Conservation (phyloP, 176 grass and related monocot species). For the Bothriochloa decipiens region DNA sequence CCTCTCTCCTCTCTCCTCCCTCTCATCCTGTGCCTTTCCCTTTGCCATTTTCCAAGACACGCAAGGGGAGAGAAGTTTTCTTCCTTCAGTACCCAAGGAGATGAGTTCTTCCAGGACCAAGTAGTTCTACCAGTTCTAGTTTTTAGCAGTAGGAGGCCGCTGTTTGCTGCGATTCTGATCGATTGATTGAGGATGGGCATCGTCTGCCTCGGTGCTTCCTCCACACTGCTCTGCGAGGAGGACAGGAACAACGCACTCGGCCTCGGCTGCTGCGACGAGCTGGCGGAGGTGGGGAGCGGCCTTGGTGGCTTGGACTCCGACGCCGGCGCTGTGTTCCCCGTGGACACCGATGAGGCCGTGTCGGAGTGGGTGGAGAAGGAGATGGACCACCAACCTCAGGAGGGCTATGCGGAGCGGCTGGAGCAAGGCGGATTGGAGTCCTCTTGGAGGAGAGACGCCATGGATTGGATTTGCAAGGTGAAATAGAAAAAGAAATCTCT, state of each 20-base stretch:
- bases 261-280: constrained; percentile 39
- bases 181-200: constrained; percentile 45
- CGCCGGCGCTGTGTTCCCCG: constrained; percentile 44
- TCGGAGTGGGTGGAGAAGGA: constrained; percentile 62
- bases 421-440: constrained; percentile 54
- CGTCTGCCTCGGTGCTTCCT: constrained; percentile 44
- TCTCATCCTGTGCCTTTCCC: constrained; percentile 13
- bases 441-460: constrained; percentile 75
- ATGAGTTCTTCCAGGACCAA: background rate
- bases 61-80: background rate
- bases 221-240: constrained; percentile 64
- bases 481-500: background rate
- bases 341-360: constrained; percentile 58
- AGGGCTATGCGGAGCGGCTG: constrained; percentile 59
- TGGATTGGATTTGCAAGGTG: constrained; percentile 93
- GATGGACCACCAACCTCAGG: constrained; percentile 53
- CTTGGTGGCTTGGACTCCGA: constrained; percentile 28
- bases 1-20: background rate
- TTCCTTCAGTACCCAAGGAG: constrained; percentile 8
- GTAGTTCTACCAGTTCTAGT: background rate
- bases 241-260: constrained; percentile 61
- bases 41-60: constrained; percentile 47
- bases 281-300: constrained; percentile 31
- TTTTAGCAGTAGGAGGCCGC: background rate
- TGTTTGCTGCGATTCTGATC: constrained; percentile 13